Conservation (phyloP, 2,329 filamentous ascomycete genomes). For the Colletotrichum camelliae region DNA sequence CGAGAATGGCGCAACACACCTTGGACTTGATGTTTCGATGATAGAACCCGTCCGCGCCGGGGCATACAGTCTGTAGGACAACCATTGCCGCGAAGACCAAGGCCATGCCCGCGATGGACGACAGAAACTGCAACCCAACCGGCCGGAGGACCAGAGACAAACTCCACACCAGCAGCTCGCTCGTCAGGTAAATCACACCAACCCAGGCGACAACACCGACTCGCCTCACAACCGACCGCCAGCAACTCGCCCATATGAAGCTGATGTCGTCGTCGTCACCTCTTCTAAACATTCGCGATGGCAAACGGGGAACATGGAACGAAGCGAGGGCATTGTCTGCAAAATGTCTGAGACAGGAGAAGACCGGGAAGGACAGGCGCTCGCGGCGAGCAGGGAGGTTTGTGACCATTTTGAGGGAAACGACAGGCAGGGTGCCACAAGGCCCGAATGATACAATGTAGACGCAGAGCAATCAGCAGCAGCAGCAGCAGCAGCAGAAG, state of each 20-base stretch:
- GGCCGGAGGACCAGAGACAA: slow-evolving; percentile 40
- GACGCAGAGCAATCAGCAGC: neutral
- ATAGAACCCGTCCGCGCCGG: slow-evolving; percentile 32
- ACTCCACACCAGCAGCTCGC: slow-evolving; percentile 52
- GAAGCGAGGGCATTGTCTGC: neutral
- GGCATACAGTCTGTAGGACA: slow-evolving; percentile 21
- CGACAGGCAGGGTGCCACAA: neutral
- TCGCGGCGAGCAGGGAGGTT: neutral
- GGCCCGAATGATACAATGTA: neutral
- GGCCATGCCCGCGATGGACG: slow-evolving; percentile 54
- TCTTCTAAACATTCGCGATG: slow-evolving; percentile 7
- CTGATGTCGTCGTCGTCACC: neutral
- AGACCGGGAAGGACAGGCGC: slow-evolving; percentile 22
- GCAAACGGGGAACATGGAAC: neutral
- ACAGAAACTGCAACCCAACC: slow-evolving; percentile 46
- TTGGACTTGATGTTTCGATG: slow-evolving; percentile 34
- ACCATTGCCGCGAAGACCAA: slow-evolving; percentile 42
- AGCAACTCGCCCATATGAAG: neutral
- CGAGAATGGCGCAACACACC: slow-evolving; percentile 24
- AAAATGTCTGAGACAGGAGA: slow-evolving; percentile 33
- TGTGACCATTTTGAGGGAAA: neutral
- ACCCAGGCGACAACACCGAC: slow-evolving; percentile 35
- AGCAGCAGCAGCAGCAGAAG: neutral
- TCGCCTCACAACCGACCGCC: neutral
- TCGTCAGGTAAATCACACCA: slow-evolving; percentile 40